Evolutionary conservation across 2,329 filamentous ascomycete genomes (phyloP).

Genomic region (Verticillium tricorpus): DNA sequence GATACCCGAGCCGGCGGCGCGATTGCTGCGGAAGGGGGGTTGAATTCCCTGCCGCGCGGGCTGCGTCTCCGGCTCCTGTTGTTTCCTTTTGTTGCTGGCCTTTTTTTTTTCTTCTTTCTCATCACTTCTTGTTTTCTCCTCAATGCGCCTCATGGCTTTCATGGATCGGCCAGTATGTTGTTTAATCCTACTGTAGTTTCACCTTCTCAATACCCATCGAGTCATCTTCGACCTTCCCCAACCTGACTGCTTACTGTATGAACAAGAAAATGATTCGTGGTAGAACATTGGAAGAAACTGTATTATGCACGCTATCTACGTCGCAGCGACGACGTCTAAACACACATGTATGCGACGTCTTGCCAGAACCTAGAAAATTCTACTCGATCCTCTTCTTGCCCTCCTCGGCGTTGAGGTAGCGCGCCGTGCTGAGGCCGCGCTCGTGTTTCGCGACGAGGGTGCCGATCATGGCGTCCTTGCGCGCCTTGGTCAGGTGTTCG

Average conservation of each 20-base stretch:
- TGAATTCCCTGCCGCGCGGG: not conserved
- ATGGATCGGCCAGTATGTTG: not conserved
- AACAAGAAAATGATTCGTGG: not conserved
- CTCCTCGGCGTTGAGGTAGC: conserved; percentile 84
- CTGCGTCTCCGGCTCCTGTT: not conserved
- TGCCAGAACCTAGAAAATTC: conserved; percentile 2
- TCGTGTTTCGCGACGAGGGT: conserved; percentile 70
- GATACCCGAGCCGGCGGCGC: not conserved
- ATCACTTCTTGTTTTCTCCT: not conserved
- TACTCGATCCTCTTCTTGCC: conserved; percentile 98
- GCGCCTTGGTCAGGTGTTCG: conserved; percentile 77
- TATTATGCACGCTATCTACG: not conserved
- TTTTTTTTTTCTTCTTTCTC: too few relatives aligned
- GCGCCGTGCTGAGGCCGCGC: conserved; percentile 75
- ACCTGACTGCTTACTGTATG: too few relatives aligned
- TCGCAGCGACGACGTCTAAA: not conserved
- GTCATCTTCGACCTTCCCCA: too few relatives aligned
- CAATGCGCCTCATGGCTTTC: not conserved
- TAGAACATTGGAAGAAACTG: not conserved
- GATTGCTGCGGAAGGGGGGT: not conserved
- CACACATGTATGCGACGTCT: not conserved
- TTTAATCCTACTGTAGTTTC: not conserved
- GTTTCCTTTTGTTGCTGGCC: not conserved
- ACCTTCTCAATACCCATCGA: not conserved
- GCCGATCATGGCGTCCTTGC: conserved; percentile 79